Percentiles rank a stretch among this genome's conserved stretches.
Evolutionary conservation across 371 early-diverging fungal species (phyloP).

Genomic region (Mucor saturninus): DNA sequence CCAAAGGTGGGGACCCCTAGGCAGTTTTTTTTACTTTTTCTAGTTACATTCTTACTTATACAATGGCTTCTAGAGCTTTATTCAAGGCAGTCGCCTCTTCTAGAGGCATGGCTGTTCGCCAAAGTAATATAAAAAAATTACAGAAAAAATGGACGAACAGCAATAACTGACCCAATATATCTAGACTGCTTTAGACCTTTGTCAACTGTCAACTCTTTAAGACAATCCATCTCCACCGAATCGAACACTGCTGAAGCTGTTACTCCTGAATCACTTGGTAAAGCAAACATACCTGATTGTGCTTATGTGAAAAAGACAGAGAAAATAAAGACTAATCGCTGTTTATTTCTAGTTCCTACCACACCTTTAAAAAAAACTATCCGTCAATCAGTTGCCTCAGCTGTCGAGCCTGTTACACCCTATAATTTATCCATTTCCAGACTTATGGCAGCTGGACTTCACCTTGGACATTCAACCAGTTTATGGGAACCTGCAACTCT

Average conservation of each 20-base stretch:
- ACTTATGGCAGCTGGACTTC: constrained; percentile 88
- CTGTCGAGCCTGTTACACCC: constrained; percentile 39
- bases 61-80: constrained; percentile 26
- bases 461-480: constrained; percentile 86
- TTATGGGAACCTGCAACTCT: constrained; percentile 85
- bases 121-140: constrained; percentile 19
- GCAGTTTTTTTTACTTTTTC: constrained; percentile 11
- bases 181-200: constrained; percentile 20
- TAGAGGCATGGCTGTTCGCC: constrained; percentile 15
- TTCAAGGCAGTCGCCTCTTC: constrained; percentile 12
- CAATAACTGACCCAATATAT: not conserved
- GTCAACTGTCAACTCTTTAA: constrained; percentile 18
- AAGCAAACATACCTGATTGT: not conserved
- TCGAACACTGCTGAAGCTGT: constrained; percentile 8
- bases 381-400: constrained; percentile 36
- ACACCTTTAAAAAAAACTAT: constrained; percentile 40
- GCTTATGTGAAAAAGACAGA: no score
- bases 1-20: constrained; percentile 23
- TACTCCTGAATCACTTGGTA: constrained; percentile 29
- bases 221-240: constrained; percentile 15
- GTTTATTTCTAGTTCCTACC: constrained; percentile 3
- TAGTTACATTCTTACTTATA: not conserved
- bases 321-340: not conserved
- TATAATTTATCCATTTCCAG: constrained; percentile 68
- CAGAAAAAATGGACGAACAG: not conserved